These are phyloP conservation scores for Polyplosphaeria fusca DNA, from an alignment of 495 filamentous ascomycete species.

Conservation along the genomic window DNA sequence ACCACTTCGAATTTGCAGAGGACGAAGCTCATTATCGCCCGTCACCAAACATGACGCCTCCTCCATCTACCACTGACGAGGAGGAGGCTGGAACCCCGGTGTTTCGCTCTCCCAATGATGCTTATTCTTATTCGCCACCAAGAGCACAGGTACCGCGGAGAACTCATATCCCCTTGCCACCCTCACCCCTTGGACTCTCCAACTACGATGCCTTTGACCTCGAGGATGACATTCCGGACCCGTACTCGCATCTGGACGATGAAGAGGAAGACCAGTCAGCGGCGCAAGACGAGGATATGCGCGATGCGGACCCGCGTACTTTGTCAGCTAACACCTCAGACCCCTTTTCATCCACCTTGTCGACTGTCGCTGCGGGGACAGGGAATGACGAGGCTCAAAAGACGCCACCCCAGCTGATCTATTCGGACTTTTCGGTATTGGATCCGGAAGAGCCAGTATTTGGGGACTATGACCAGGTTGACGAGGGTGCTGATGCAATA, in stretches of 20 bases:
- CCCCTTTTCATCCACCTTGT: constrained; percentile 1
- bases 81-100: not conserved
- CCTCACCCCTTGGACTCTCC: constrained; percentile 45
- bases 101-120: constrained; percentile 25
- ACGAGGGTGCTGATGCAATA: constrained; percentile 37
- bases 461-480: constrained; percentile 45
- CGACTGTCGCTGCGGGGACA: not conserved
- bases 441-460: constrained; percentile 30
- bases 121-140: constrained; percentile 16
- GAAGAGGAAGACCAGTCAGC: constrained; percentile 25
- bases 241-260: constrained; percentile 22
- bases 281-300: constrained; percentile 7
- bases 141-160: constrained; percentile 18
- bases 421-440: constrained; percentile 40
- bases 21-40: not conserved
- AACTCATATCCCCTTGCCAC: constrained; percentile 37
- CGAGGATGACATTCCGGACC: constrained; percentile 41
- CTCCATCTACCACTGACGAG: constrained; percentile 1
- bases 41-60: not conserved
- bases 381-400: not conserved
- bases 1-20: not conserved
- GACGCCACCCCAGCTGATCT: constrained; percentile 29
- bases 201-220: constrained; percentile 52
- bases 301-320: not conserved
- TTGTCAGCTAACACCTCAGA: constrained; percentile 6